Evolutionary conservation across 2,329 filamentous ascomycete genomes (phyloP).

Genomic region (Pseudogymnoascus sp.): DNA sequence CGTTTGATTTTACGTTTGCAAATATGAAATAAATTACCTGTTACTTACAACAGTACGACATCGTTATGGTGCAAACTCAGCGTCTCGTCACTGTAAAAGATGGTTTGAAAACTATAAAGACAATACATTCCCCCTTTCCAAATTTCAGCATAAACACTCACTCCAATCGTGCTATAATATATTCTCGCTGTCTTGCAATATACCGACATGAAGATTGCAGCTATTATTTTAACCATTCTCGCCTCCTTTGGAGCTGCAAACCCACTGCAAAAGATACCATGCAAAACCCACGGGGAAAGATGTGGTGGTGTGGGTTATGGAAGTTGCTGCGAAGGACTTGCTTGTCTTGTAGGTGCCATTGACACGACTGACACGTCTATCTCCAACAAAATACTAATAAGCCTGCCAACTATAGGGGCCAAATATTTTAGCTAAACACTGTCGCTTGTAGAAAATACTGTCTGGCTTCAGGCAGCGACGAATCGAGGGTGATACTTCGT

Average conservation of each 20-base stretch:
- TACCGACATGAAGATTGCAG: not conserved
- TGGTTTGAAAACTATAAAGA: not conserved
- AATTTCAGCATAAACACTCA: not conserved
- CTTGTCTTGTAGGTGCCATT: not conserved
- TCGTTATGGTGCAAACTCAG: too few species aligned
- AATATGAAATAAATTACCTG: not conserved
- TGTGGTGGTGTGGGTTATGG: not conserved
- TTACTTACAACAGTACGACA: not conserved
- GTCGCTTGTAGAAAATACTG: not conserved
- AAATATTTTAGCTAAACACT: not conserved
- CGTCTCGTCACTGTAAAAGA: not conserved
- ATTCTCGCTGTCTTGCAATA: not conserved
- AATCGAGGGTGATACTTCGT: not conserved
- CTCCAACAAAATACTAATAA: not conserved
- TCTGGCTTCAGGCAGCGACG: not conserved
- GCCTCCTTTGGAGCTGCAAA: not conserved
- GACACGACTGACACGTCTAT: not conserved
- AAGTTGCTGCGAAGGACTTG: not conserved
- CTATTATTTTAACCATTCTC: not conserved
- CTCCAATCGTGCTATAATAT: not conserved
- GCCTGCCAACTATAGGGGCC: not conserved
- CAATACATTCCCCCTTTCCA: not conserved
- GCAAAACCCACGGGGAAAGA: not conserved
- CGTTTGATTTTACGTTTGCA: not conserved
- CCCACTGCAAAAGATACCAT: not conserved